Percentiles rank a stretch among this genome's conserved stretches.
Conservation (phyloP, 2,329 filamentous ascomycete genomes). For the Hypoxylon sp. region DNA sequence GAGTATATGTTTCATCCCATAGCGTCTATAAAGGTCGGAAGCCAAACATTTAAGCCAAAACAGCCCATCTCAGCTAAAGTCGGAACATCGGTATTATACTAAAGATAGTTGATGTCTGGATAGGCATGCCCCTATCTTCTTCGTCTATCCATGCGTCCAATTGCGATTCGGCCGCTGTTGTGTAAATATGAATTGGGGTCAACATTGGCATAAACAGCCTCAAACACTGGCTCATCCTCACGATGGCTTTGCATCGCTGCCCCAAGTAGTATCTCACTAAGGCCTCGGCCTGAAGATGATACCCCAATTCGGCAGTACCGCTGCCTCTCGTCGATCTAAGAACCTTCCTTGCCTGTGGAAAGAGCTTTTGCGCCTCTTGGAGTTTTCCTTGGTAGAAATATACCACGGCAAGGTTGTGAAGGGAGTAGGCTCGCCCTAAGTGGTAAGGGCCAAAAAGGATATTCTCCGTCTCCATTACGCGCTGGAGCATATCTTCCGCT, state of each 20-base stretch:
- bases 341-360: too few species aligned
- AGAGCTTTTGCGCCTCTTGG: conserved; percentile 1
- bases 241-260: too few species aligned
- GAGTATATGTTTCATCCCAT: background rate
- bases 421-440: background rate
- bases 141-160: background rate
- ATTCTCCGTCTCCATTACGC: background rate
- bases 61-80: background rate
- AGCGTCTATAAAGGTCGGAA: background rate
- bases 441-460: conserved; percentile 1
- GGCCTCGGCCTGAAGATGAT: background rate
- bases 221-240: too few species aligned
- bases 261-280: background rate
- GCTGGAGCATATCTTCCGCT: conserved; percentile 10
- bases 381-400: conserved; percentile 12
- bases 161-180: background rate
- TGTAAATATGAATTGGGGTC: too few species aligned
- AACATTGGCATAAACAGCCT: too few species aligned
- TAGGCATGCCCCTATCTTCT: background rate
- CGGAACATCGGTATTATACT: background rate
- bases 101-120: background rate
- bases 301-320: background rate
- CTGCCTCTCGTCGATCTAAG: too few species aligned
- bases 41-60: background rate
- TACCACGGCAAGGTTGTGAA: conserved; percentile 14